Evolutionary conservation across 1,139 yeast genomes (phyloP).

Genomic region (Blastobotrys niveus): DNA sequence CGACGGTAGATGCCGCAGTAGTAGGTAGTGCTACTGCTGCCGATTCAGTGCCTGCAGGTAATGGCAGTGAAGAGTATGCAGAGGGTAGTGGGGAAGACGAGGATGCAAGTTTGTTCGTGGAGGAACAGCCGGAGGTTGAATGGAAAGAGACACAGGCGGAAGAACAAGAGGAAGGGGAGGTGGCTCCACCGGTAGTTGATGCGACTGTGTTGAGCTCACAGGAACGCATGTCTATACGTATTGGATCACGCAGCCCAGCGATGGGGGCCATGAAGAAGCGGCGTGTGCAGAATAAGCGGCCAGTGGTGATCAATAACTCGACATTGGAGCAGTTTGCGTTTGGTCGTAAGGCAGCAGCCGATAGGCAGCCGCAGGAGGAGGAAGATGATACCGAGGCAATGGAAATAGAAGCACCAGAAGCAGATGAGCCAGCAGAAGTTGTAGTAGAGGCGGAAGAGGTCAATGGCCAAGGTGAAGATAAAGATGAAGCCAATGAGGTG

Average conservation of each 20-base stretch:
- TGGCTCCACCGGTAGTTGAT: slow-evolving; percentile 2
- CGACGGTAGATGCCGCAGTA: too few species aligned
- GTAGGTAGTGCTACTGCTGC: neutral
- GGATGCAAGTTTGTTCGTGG: too few species aligned
- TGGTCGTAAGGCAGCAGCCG: neutral
- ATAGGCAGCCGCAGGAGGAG: too few species aligned
- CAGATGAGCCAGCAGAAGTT: neutral
- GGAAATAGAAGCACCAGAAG: slow-evolving; percentile 1
- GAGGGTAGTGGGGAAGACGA: neutral
- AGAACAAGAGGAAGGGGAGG: neutral
- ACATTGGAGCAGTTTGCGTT: slow-evolving; percentile 9
- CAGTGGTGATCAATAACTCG: neutral
- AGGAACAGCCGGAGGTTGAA: too few species aligned
- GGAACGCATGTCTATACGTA: neutral
- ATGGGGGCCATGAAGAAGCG: neutral
- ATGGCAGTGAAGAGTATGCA: neutral
- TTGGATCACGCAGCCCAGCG: neutral
- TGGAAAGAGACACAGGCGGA: neutral
- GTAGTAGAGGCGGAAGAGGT: neutral
- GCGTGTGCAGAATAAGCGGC: neutral
- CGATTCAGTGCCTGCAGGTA: neutral
- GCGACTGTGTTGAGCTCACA: neutral
- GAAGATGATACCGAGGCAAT: neutral
- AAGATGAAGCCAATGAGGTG: slow-evolving; percentile 7
- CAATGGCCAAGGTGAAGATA: slow-evolving; percentile 11